Percentiles rank a stretch among this genome's conserved stretches.
Conservation (phyloP, 2,329 filamentous ascomycete species). For the Botrytis deweyae region DNA sequence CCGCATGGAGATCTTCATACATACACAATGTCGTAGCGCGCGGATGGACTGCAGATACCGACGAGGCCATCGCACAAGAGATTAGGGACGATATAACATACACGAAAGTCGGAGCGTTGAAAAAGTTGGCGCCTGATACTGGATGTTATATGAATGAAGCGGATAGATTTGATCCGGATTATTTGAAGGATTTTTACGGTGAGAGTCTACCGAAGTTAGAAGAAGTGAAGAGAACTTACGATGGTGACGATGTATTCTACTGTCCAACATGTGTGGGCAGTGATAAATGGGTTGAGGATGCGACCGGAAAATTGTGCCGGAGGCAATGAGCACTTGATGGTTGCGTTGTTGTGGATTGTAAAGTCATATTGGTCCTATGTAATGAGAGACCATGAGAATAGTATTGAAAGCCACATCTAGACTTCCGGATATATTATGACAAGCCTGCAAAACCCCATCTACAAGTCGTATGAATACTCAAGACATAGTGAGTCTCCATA, state of each 20-base stretch:
- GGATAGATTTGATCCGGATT: constrained; percentile 41
- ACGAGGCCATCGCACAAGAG: background rate
- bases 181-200: constrained; percentile 41
- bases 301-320: constrained; percentile 18
- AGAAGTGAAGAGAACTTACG: constrained; percentile 40
- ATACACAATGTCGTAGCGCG: constrained; percentile 28
- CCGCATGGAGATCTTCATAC: constrained; percentile 36
- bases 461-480: background rate
- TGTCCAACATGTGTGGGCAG: constrained; percentile 45
- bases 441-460: too few species aligned
- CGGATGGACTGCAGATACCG: constrained; percentile 12
- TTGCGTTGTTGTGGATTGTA: background rate
- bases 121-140: constrained; percentile 42
- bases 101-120: constrained; percentile 33
- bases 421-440: background rate
- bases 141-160: constrained; percentile 48
- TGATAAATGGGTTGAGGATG: constrained; percentile 35
- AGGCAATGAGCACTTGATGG: background rate
- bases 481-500: background rate
- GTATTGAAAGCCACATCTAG: background rate
- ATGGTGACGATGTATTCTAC: constrained; percentile 41
- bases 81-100: constrained; percentile 23
- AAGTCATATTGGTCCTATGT: too few species aligned
- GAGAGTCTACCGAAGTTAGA: constrained; percentile 38
- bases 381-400: background rate